Evolutionary conservation across 2,329 filamentous ascomycete genomes (phyloP).

Genomic region (Fusarium sp.): DNA sequence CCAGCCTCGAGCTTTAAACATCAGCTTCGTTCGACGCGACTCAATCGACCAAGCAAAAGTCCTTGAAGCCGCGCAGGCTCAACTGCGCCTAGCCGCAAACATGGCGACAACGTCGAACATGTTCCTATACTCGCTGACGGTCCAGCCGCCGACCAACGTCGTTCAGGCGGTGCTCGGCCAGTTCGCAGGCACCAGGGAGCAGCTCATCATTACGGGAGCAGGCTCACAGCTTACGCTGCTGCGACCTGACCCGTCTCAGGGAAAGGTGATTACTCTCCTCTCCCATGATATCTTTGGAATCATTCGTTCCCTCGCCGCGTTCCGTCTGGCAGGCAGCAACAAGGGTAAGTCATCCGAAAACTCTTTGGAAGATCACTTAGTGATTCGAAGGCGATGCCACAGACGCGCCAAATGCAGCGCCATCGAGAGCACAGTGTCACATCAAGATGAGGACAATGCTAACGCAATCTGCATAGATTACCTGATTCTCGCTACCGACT

Average conservation of each 20-base stretch:
- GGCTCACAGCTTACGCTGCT: slow-evolving; percentile 91
- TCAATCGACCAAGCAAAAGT: slow-evolving; percentile 44
- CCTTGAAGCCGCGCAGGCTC: slow-evolving; percentile 61
- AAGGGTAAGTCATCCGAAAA: slow-evolving; percentile 81
- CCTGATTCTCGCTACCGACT: slow-evolving; percentile 94
- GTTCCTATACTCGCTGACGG: slow-evolving; percentile 98
- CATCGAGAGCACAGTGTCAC: slow-evolving; percentile 44
- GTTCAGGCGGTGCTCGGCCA: slow-evolving; percentile 93
- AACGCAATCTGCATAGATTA: slow-evolving; percentile 74
- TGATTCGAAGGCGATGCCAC: slow-evolving; percentile 61
- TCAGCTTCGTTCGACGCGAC: slow-evolving; percentile 43
- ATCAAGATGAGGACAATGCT: slow-evolving; percentile 38
- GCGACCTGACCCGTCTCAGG: slow-evolving; percentile 85
- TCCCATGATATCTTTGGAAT: slow-evolving; percentile 98
- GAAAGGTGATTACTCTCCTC: slow-evolving; percentile 86
- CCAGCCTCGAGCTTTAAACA: slow-evolving; percentile 36
- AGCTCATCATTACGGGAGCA: slow-evolving; percentile 95
- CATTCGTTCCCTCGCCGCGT: slow-evolving; percentile 87
- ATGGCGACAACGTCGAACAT: slow-evolving; percentile 99
- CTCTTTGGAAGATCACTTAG: slow-evolving; percentile 71
- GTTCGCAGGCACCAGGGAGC: slow-evolving; percentile 95
- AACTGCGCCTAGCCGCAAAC: slow-evolving; percentile 62
- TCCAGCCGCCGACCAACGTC: slow-evolving; percentile 90
- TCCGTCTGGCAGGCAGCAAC: slow-evolving; percentile 90
- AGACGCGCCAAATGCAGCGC: slow-evolving; percentile 37